Evolutionary conservation across 371 early-diverging fungal genomes (phyloP), one percentile per base, ranked within the genome.

Genomic region (Mortierella sp.): DNA sequence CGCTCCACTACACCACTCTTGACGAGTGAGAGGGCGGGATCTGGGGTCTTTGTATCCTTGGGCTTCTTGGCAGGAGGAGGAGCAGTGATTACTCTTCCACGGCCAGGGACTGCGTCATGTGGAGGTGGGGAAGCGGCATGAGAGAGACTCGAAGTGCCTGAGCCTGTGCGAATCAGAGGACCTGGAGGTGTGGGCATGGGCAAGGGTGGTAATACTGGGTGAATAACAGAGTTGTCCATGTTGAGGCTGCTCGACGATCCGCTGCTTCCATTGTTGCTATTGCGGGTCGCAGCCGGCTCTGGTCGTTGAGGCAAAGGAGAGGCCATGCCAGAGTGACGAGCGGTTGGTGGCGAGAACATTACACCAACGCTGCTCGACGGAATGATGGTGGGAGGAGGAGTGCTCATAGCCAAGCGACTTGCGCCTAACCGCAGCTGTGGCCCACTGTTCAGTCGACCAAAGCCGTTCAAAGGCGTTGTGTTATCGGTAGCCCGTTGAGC

Each of bases 1-100:
- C 80, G 78, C 55, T 77, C 71, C n/a, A 56, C 72, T 34, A 71
- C 73, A 39, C 65, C 64, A 43, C 78, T 60, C 51, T 81, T 76
- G 47, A 60, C 50, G 13, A 53, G 10, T 10, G 63, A 44, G 3
- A 54, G 54, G 7, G 54, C 7, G 9, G 67, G 40, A 19, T 60
- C 61, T 19, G 53, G 13, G 7, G 29, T 19, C 17, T 44, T 67
- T 2, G 57, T 22, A 17, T 60, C 61, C 47, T 66, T 60, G 53
- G 53, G 3, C 27, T 50, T 61, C 54, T 55, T 54, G 54, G 17
- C 44, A 21, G 63, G 28, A 40, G n/a, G 21, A 46, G 41, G n/a
- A n/a, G n/a, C n/a, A n/a, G n/a, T n/a, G n/a, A n/a, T n/a, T n/a
- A n/a, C 24, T 28, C 58, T 37, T 40, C 54, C 13, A 51, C 45